phyloP scores from a whole-genome alignment of 768 basidiomycete genomes.

The Chiua virens region DNA sequence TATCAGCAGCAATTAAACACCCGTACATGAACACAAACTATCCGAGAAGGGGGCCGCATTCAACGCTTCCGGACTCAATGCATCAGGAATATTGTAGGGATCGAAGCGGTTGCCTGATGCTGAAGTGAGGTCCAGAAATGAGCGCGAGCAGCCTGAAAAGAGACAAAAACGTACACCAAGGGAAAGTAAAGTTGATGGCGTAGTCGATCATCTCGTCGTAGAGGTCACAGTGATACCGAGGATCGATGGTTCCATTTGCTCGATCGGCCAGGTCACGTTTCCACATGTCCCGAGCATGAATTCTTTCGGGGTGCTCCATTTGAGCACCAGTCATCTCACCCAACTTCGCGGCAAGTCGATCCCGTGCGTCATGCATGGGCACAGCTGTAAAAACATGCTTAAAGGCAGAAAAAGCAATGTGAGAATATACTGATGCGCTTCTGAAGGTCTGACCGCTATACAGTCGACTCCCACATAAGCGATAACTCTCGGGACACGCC shows the following conservation, averaged over 20 bases:
- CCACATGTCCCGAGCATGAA: constrained; percentile 20
- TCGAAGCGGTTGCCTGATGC: constrained; percentile 27
- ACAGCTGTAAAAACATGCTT: too few relatives aligned
- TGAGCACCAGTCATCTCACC: constrained; percentile 17
- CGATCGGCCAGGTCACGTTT: constrained; percentile 51
- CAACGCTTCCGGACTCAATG: constrained; percentile 42
- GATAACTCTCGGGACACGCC: too few relatives aligned
- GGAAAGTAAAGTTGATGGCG: constrained; percentile 65
- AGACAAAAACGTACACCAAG: constrained; percentile 40
- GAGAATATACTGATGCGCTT: too few relatives aligned
- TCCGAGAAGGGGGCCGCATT: constrained; percentile 60
- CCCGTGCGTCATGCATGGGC: constrained; percentile 12
- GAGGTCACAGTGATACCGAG: constrained; percentile 61
- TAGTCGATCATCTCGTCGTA: constrained; percentile 65
- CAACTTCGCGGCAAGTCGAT: constrained; percentile 4
- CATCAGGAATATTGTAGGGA: constrained; percentile 49
- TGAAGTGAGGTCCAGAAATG: background rate
- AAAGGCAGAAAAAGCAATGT: too few relatives aligned
- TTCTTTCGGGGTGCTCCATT: constrained; percentile 17
- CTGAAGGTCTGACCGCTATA: too few relatives aligned
- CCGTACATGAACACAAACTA: constrained; percentile 43
- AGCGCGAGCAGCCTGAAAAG: too few relatives aligned
- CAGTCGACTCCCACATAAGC: too few relatives aligned
- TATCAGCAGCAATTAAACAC: constrained; percentile 41
- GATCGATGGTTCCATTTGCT: constrained; percentile 54